phyloP scores from a whole-genome alignment of 805 yeast species.

The Cyberlindnera japonica region DNA sequence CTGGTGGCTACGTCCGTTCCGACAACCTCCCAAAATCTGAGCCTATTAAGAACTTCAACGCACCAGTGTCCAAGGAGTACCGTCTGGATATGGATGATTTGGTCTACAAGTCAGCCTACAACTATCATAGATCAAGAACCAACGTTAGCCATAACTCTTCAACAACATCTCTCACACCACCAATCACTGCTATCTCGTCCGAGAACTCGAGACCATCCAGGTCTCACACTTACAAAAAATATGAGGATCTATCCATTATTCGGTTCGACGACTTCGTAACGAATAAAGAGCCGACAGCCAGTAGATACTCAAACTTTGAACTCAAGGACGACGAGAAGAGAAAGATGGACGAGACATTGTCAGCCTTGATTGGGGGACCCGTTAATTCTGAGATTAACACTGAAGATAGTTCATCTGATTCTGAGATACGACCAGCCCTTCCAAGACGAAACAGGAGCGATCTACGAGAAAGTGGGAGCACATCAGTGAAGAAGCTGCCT shows the following conservation, averaged over 20 bases:
- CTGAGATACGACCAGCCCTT: slow-evolving; percentile 10
- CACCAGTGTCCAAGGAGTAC: slow-evolving; percentile 40
- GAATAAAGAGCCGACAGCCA: slow-evolving; percentile 4
- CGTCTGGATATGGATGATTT: slow-evolving; percentile 41
- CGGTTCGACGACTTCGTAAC: slow-evolving; percentile 26
- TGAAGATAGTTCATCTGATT: slow-evolving; percentile 8
- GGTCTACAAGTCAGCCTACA: slow-evolving; percentile 62
- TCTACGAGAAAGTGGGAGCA: too few relatives aligned
- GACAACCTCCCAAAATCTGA: slow-evolving; percentile 15
- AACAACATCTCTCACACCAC: too few relatives aligned
- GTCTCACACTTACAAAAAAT: slow-evolving; percentile 10
- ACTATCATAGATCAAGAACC: slow-evolving; percentile 38
- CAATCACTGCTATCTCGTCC: too few relatives aligned
- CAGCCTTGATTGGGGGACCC: slow-evolving; percentile 15
- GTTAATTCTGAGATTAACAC: neutral
- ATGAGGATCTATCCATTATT: slow-evolving; percentile 20
- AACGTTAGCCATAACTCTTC: too few relatives aligned
- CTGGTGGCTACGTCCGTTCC: slow-evolving; percentile 1
- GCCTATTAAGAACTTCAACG: slow-evolving; percentile 15
- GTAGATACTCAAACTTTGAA: slow-evolving; percentile 22
- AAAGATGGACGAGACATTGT: slow-evolving; percentile 19
- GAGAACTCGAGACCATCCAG: neutral
- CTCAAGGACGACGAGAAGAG: slow-evolving; percentile 19
- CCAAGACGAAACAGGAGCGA: too few relatives aligned
- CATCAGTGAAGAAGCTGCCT: slow-evolving; percentile 21